phyloP scores from a whole-genome alignment of 164 flowering plant genomes.

The Annona squamosa region DNA sequence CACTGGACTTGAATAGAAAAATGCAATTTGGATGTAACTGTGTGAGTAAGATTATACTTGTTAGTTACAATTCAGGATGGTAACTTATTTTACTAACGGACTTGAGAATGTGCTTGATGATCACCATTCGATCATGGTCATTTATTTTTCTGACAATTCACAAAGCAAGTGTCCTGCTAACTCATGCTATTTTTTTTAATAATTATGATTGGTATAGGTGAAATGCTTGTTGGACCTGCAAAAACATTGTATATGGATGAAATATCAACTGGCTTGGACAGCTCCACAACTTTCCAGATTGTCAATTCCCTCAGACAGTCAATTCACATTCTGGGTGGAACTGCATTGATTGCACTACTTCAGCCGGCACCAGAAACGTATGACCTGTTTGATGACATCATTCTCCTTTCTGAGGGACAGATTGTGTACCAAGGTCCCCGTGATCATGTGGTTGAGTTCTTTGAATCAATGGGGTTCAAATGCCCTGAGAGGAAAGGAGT shows the following conservation, averaged over 20 bases:
- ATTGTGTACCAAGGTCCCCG: slow-evolving; percentile 72
- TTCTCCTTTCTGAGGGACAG: slow-evolving; percentile 62
- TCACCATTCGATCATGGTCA: neutral
- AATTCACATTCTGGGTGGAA: slow-evolving; percentile 50
- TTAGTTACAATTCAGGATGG: no score
- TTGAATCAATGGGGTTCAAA: slow-evolving; percentile 38
- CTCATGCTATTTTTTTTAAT: neutral
- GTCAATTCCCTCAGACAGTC: slow-evolving; percentile 53
- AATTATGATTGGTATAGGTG: slow-evolving; percentile 8
- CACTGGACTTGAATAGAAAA: no score
- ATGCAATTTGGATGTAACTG: no score
- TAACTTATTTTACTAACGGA: no score
- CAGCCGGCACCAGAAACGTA: slow-evolving; percentile 86
- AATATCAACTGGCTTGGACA: slow-evolving; percentile 37
- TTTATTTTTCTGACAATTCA: neutral
- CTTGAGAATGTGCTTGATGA: neutral
- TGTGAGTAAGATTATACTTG: no score
- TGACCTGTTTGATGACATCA: slow-evolving; percentile 64
- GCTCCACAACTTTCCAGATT: slow-evolving; percentile 59
- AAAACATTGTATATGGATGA: slow-evolving; percentile 14
- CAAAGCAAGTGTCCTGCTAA: neutral
- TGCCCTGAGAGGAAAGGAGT: slow-evolving; percentile 33
- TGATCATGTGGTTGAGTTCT: slow-evolving; percentile 51
- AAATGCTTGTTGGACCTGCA: slow-evolving; percentile 15
- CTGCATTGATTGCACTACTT: slow-evolving; percentile 63